Evolutionary conservation across 805 yeast species (phyloP), one percentile per base, ranked within the genome.

Genomic region (Candida berthetii): DNA sequence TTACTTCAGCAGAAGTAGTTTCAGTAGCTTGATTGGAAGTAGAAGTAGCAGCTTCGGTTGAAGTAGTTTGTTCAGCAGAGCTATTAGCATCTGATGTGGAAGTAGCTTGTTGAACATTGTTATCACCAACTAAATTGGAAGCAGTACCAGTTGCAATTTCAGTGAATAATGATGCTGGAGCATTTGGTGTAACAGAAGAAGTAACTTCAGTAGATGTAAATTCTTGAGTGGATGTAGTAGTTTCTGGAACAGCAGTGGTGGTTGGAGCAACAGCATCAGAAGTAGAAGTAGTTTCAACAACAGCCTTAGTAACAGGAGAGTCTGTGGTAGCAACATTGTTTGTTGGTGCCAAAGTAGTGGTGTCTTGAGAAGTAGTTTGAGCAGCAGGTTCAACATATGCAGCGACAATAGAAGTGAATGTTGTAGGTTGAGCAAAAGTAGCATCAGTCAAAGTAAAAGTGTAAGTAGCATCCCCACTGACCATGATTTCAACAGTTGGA

Each of bases 401-500:
- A 39, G 53, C 45, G 35, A 51, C 39, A 9, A 54, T 37, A 14
- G 61, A 55, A 17, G 60, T 52, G 35, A 67, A 60, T 4, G 70
- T 60, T 9, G 68, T 51, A 40, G 71, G 63, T 32, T 53, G 50
- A 39, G 61, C 60, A 36, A 61, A 53, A 35, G 57, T 52, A n/a
- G 64, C 60, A 35, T 64, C 62, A 16, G 66, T 64, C 37, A 55
- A 46, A 24, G 45, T 64, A 39, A 64, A 59, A 3, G 72, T 62
- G 37, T 64, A 54, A 11, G 74, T 55, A 14, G 60, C 55, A 37
- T 62, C 60, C 43, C 65, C 62, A 40, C 65, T 58, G 25, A 68
- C 57, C 25, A 66, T 49, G 35, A 59, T 57, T 46, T 66, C 60
- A 15, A 67, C 71, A 13, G 71, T 62, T 44, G 72, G 70, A 13